These are phyloP conservation scores for Botrytis squamosa DNA, from an alignment of 2,329 filamentous ascomycete genomes.

Conservation along the genomic window DNA sequence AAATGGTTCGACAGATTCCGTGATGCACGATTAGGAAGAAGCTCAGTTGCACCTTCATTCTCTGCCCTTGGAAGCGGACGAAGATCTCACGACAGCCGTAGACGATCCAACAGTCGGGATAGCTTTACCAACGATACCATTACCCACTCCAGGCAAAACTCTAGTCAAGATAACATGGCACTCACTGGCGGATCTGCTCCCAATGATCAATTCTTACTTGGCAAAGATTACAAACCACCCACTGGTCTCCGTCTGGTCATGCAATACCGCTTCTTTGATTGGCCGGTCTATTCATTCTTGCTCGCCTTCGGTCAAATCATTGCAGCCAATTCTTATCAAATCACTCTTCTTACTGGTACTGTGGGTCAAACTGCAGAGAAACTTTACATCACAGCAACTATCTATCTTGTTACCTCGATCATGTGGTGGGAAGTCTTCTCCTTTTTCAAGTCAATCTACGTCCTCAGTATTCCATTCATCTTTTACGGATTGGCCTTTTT, in stretches of 20 bases:
- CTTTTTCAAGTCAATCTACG: conserved; percentile 53
- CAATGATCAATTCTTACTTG: conserved; percentile 50
- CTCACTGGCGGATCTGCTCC: conserved; percentile 6
- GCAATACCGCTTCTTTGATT: conserved; percentile 58
- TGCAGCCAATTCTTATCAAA: conserved; percentile 65
- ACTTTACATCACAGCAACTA: conserved; percentile 58
- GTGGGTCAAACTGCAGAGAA: conserved; percentile 57
- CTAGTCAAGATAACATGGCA: conserved; percentile 19
- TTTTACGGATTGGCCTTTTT: conserved; percentile 60
- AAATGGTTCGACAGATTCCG: conserved; percentile 62
- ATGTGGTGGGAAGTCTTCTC: conserved; percentile 65
- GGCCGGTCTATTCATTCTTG: conserved; percentile 62
- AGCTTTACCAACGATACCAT: conserved; percentile 17
- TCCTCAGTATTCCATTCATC: conserved; percentile 51
- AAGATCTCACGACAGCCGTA: conserved; percentile 44
- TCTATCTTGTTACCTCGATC: conserved; percentile 57
- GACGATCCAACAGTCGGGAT: conserved; percentile 15
- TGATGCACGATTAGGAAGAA: conserved; percentile 17
- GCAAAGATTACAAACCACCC: conserved; percentile 51
- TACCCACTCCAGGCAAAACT: conserved; percentile 20
- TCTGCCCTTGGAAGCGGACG: conserved; percentile 29
- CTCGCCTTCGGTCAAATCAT: conserved; percentile 61
- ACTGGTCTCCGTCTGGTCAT: conserved; percentile 55
- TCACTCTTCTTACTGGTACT: conserved; percentile 64
- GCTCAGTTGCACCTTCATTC: background rate